phyloP scores from a whole-genome alignment of 352 stramenopile species.

The Phytophthora rubi region DNA sequence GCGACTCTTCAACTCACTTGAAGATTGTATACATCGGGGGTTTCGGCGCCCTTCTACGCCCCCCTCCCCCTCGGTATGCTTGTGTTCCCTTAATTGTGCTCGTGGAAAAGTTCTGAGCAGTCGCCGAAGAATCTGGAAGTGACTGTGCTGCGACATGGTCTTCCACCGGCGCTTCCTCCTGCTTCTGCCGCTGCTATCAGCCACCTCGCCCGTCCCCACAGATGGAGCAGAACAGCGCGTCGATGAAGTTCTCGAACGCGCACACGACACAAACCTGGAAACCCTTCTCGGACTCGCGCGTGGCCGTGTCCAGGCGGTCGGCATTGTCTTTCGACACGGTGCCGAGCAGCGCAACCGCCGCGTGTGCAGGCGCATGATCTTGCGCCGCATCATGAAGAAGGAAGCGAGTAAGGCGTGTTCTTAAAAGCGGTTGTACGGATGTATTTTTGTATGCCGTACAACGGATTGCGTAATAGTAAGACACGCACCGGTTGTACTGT shows the following conservation, averaged over 20 bases:
- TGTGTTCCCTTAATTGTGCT: too few species aligned
- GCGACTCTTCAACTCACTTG: too few species aligned
- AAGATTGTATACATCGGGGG: too few species aligned
- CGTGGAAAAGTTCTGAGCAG: too few species aligned
- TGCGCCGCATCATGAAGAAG: constrained; percentile 59
- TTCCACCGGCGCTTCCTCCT: constrained; percentile 24
- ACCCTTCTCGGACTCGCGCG: constrained; percentile 55
- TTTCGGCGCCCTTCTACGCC: too few species aligned
- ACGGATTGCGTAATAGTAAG: too few species aligned
- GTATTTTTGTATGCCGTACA: too few species aligned
- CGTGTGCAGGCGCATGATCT: constrained; percentile 50
- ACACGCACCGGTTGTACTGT: too few species aligned
- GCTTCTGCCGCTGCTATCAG: constrained; percentile 12
- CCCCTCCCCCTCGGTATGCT: too few species aligned
- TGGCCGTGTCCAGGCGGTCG: constrained; percentile 60
- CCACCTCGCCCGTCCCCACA: constrained; percentile 38
- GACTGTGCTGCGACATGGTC: neutral
- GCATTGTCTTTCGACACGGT: constrained; percentile 25
- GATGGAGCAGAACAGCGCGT: constrained; percentile 49
- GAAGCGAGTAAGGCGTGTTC: neutral
- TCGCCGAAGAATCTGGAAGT: too few species aligned
- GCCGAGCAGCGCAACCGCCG: constrained; percentile 38
- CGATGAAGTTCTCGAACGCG: constrained; percentile 70
- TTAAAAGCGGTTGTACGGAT: too few species aligned
- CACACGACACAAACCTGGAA: constrained; percentile 55